Evolutionary conservation across 2,329 filamentous ascomycete species (phyloP).

Genomic region (Hypoxylon sp.): DNA sequence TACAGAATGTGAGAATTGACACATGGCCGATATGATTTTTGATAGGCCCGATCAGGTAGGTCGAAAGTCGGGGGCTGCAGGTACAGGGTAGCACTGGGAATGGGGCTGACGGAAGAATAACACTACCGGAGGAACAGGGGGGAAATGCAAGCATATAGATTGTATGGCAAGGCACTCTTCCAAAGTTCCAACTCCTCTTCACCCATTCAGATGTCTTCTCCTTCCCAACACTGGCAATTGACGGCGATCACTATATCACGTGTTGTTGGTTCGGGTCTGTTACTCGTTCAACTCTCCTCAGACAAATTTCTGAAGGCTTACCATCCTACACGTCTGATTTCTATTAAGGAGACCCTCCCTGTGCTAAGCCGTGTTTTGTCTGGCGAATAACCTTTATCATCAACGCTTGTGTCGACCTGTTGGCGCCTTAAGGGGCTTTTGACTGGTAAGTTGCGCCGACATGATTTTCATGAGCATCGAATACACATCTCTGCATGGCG

Average conservation of each 20-base stretch:
- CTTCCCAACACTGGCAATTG: constrained; percentile 26
- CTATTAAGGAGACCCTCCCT: constrained; percentile 26
- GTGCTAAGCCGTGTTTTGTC: constrained; percentile 5
- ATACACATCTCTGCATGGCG: constrained; percentile 7
- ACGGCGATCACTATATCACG: constrained; percentile 37
- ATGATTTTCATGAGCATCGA: constrained; percentile 1
- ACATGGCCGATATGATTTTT: constrained; percentile 22
- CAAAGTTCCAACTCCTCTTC: constrained; percentile 21
- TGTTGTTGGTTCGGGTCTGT: constrained; percentile 29
- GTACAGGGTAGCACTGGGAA: constrained; percentile 38
- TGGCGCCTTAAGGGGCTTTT: constrained; percentile 20
- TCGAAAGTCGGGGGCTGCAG: constrained; percentile 34
- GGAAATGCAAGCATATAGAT: constrained; percentile 19
- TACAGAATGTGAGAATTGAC: constrained; percentile 25
- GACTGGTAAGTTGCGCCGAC: constrained; percentile 13
- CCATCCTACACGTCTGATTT: constrained; percentile 22
- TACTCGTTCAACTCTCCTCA: constrained; percentile 22
- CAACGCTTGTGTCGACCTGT: background rate
- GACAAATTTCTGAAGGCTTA: constrained; percentile 13
- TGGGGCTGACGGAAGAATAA: constrained; percentile 34
- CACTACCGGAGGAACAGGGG: constrained; percentile 9
- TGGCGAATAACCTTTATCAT: constrained; percentile 26
- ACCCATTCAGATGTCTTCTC: constrained; percentile 33
- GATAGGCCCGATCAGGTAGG: constrained; percentile 42
- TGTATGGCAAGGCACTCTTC: constrained; percentile 19